phyloP scores from a whole-genome alignment of 768 basidiomycete genomes.

The Macrolepiota dolichaula region DNA sequence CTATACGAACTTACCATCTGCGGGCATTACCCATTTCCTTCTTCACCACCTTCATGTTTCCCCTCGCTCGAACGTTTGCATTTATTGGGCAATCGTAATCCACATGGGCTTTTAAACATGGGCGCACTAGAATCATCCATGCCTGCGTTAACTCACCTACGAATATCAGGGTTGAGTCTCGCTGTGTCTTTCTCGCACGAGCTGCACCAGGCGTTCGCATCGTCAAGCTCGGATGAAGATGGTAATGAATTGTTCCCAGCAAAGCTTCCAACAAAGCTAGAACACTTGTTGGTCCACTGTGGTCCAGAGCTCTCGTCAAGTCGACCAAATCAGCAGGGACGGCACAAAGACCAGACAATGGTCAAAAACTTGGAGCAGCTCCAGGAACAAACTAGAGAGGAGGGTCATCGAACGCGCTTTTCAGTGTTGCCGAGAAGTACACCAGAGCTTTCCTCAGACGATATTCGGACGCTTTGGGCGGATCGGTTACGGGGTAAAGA shows the following conservation, averaged over 20 bases:
- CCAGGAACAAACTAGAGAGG: background rate
- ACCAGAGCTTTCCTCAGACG: background rate
- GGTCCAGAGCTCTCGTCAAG: conserved; percentile 19
- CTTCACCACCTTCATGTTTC: conserved; percentile 22
- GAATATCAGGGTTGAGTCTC: conserved; percentile 38
- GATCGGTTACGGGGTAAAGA: conserved; percentile 7
- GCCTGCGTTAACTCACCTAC: conserved; percentile 35
- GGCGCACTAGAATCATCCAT: conserved; percentile 35
- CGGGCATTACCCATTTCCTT: conserved; percentile 51
- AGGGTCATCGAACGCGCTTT: conserved; percentile 2
- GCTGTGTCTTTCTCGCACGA: conserved; percentile 41
- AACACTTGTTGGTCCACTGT: conserved; percentile 25
- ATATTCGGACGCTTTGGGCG: background rate
- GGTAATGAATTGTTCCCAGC: conserved; percentile 19
- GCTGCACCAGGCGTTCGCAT: conserved; percentile 28
- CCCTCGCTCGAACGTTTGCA: conserved; percentile 40
- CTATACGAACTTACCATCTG: conserved; percentile 39
- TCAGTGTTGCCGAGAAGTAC: background rate
- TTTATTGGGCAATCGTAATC: conserved; percentile 48
- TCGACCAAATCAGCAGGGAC: background rate
- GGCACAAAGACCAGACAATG: conserved; percentile 27
- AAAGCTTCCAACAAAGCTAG: conserved; percentile 23
- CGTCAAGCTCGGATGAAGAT: background rate
- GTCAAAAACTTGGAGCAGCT: conserved; percentile 21
- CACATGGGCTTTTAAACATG: conserved; percentile 40